These are phyloP conservation scores for Novymonas esmeraldas DNA, from an alignment of 208 protist genomes.

Conservation along the genomic window DNA sequence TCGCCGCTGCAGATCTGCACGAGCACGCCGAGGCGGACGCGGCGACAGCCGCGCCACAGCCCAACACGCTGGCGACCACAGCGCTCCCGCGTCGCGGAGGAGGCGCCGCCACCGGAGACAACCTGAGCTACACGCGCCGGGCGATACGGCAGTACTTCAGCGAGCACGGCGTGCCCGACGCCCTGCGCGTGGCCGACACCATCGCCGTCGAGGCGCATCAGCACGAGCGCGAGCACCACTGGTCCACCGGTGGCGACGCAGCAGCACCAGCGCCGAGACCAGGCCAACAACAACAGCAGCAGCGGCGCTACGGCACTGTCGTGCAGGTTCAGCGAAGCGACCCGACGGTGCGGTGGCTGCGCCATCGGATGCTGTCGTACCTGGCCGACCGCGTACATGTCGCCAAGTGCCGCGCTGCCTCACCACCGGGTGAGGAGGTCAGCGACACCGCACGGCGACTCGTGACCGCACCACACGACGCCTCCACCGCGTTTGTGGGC, in stretches of 20 bases:
- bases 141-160: conserved; percentile 59
- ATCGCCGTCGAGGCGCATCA: conserved; percentile 37
- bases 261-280: background rate
- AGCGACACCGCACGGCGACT: too few relatives aligned
- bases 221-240: conserved; percentile 21
- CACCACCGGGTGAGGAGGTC: background rate
- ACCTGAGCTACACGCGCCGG: conserved; percentile 54
- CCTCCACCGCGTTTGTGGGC: background rate
- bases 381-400: conserved; percentile 18
- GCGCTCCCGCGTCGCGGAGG: background rate
- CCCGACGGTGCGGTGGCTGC: conserved; percentile 43
- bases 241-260: too few relatives aligned
- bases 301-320: conserved; percentile 43
- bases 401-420: background rate
- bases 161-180: conserved; percentile 57
- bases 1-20: conserved; percentile 26
- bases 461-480: background rate
- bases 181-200: conserved; percentile 41
- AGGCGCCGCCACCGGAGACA: conserved; percentile 10
- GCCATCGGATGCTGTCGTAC: conserved; percentile 35
- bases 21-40: background rate
- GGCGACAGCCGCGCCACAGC: background rate
- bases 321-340: conserved; percentile 51
- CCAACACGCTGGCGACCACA: too few relatives aligned
- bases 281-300: background rate